A percentile compares a stretch with the other conserved stretches of the same genome.
Evolutionary conservation across 192 early-diverging fungal genomes (phyloP).

Genomic region (Coemansia sp.): DNA sequence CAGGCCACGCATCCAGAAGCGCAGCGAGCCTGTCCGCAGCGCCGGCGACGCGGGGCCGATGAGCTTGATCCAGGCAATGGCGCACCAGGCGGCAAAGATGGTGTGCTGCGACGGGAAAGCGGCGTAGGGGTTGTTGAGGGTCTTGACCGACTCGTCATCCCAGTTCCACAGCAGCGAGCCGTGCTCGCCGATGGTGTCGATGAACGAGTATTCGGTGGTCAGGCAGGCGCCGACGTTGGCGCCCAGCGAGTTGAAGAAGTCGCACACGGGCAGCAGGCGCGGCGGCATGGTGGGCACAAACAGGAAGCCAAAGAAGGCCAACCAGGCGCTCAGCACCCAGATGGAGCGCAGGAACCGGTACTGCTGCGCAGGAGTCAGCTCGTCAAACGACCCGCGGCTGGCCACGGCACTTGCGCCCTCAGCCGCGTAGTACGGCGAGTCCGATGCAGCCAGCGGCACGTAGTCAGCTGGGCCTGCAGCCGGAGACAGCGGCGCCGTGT

Average conservation of each 20-base stretch:
- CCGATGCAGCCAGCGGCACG: constrained; percentile 12
- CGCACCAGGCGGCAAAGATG: constrained; percentile 55
- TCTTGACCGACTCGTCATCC: constrained; percentile 58
- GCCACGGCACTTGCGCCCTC: constrained; percentile 22
- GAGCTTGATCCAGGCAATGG: constrained; percentile 49
- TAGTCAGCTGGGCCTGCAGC: constrained; percentile 28
- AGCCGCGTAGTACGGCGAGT: constrained; percentile 27
- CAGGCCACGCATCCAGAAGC: constrained; percentile 45
- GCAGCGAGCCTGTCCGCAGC: constrained; percentile 16
- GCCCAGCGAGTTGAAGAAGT: constrained; percentile 52
- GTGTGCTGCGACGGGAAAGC: constrained; percentile 58
- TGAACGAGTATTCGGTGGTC: constrained; percentile 47
- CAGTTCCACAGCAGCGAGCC: constrained; percentile 59
- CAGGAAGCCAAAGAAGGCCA: constrained; percentile 52
- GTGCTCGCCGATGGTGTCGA: constrained; percentile 50
- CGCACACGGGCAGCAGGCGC: constrained; percentile 54
- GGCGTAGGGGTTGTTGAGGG: constrained; percentile 58
- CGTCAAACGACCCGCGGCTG: constrained; percentile 33
- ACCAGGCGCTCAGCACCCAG: constrained; percentile 55
- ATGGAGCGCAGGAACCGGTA: constrained; percentile 56
- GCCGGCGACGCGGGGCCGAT: constrained; percentile 37
- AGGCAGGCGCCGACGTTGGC: constrained; percentile 54
- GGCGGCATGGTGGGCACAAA: constrained; percentile 58
- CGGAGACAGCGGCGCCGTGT: constrained; percentile 11
- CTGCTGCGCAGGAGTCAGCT: constrained; percentile 55